Conservation (phyloP, 2,329 filamentous ascomycete genomes). For the Aspergillus glaucus region DNA sequence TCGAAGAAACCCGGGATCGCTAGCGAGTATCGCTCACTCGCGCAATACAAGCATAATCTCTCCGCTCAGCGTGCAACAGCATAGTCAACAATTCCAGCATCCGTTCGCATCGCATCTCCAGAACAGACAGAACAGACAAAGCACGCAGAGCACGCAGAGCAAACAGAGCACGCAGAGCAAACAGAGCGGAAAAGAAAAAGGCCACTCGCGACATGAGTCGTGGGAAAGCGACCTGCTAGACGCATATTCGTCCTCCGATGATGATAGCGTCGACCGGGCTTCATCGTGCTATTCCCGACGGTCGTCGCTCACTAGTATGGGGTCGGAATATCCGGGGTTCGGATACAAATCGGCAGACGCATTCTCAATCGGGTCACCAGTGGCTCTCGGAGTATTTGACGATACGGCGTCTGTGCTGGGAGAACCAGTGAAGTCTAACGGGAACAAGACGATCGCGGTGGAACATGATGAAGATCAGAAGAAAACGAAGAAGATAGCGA, state of each 20-base stretch:
- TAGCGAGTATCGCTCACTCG: too few species aligned
- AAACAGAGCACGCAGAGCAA: too few species aligned
- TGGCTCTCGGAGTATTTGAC: slow-evolving; percentile 29
- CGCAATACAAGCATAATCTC: too few species aligned
- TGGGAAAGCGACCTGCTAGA: background rate
- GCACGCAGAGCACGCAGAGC: too few species aligned
- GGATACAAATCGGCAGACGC: slow-evolving; percentile 14
- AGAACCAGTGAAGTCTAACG: slow-evolving; percentile 4
- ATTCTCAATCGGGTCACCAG: slow-evolving; percentile 21
- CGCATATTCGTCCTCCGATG: slow-evolving; percentile 16
- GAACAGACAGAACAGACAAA: too few species aligned
- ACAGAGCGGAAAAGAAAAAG: background rate
- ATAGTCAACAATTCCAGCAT: background rate
- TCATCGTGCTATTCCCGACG: slow-evolving; percentile 33
- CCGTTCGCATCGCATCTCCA: too few species aligned
- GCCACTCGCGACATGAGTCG: background rate
- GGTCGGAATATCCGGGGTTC: slow-evolving; percentile 16
- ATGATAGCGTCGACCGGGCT: slow-evolving; percentile 20
- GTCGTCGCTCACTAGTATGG: slow-evolving; percentile 29
- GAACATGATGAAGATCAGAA: background rate
- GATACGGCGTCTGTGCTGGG: slow-evolving; percentile 12
- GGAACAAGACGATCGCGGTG: slow-evolving; percentile 10
- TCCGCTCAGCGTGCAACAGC: background rate
- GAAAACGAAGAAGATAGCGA: slow-evolving; percentile 9
- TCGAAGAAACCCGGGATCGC: too few species aligned